Base-by-base conservation (phyloP, 163 green algal genomes). In the Chlamydomonas reinhardtii region DNA sequence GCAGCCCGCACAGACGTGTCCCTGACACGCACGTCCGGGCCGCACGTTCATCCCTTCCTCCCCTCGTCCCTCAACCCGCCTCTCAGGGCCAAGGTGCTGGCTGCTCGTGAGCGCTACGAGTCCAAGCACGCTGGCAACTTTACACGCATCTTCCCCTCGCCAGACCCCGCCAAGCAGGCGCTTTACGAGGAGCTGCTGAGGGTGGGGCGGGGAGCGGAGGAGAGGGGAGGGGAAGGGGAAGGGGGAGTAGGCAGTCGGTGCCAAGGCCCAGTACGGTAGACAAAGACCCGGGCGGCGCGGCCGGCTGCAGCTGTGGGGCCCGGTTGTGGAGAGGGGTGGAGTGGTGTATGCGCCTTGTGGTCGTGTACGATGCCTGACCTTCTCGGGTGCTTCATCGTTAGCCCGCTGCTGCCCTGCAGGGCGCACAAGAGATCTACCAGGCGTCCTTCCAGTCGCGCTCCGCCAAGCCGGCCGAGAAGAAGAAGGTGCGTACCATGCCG, bases 171-270 rank as follows among this genome's bases (percentile, higher is more conserved):
- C 52, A 87, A 86, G 73, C 89, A 93, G 61, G 89, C 82, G 12
- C 73, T 91, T 73, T 95, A 95, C 61, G 89, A 94, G 69, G 69
- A 91, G 82, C 89, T 94, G 82, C 87, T 94, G 3, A 74, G 74
- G 81, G 81, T 74, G 29, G 20, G 69, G 34, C 11, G 16, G 61
- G 61, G 61, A 22, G 61, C 61, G 39, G 39, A 8, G 24, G 68
- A 29, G 31, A 52, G 12, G 3, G 62, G 62, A 31, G 66, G 31
- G 2, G 65, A 20, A 20, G 65, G 65, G 12, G 25, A 35, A 20
- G 65, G 65, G 3, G 24, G 29, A 20, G 65, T 15, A 12, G 25
- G 25, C 16, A 20, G 17, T 17, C 4, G 65, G 39, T 48, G 39
- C 39, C 5, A 14, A 8, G 39, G 39, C 39, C 5, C 39, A 8